phyloP scores from a whole-genome alignment of 2,329 filamentous ascomycete genomes.

The Penicillium sp. region DNA sequence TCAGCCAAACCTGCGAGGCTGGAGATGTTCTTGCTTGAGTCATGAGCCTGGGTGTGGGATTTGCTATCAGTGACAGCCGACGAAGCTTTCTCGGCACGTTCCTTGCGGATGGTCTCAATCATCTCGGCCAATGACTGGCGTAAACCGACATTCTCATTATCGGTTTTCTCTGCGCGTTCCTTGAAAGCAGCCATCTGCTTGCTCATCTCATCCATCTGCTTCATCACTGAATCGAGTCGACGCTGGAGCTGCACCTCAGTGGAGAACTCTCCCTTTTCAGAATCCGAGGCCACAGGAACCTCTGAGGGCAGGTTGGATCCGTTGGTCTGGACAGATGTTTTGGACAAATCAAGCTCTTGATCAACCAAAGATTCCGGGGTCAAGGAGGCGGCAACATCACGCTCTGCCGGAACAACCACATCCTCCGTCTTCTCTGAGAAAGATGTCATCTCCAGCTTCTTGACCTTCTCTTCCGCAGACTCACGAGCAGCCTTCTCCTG shows the following conservation, averaged over 20 bases:
- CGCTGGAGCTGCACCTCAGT: conserved; percentile 62
- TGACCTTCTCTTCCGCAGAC: conserved; percentile 79
- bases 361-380: conserved; percentile 22
- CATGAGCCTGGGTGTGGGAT: conserved; percentile 13
- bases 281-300: conserved; percentile 11
- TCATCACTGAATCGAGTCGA: conserved; percentile 74
- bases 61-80: conserved; percentile 42
- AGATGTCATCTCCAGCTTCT: conserved; percentile 67
- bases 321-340: conserved; percentile 15
- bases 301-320: conserved; percentile 17
- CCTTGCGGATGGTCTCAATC: conserved; percentile 76
- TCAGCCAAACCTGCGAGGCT: conserved; percentile 5
- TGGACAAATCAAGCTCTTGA: conserved; percentile 5
- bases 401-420: conserved; percentile 50
- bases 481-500: conserved; percentile 82
- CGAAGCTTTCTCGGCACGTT: conserved; percentile 60
- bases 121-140: conserved; percentile 82
- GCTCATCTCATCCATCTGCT: conserved; percentile 80
- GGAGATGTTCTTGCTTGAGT: conserved; percentile 15
- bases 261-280: conserved; percentile 36
- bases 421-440: conserved; percentile 44
- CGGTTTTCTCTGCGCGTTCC: conserved; percentile 76
- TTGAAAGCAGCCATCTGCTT: conserved; percentile 78
- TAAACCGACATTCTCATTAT: conserved; percentile 72
- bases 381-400: conserved; percentile 52